Conservation (phyloP, 2,329 filamentous ascomycete species). For the Stagonosporopsis cucurbitacearum region DNA sequence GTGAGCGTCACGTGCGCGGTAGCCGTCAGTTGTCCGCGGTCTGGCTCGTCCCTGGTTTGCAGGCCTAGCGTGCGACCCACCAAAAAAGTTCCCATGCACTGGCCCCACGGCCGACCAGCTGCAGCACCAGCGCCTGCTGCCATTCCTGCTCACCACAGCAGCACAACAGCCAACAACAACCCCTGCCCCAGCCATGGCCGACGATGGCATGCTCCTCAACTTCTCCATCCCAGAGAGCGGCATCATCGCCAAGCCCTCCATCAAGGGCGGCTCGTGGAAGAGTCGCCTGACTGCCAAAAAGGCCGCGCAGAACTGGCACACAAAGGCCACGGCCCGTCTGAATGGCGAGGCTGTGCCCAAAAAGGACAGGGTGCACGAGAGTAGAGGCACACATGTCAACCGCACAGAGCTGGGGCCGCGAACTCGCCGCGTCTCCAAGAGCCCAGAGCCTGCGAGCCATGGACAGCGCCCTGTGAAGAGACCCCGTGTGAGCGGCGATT, state of each 20-base stretch:
- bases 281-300: slow-evolving; percentile 84
- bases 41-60: background rate
- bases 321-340: slow-evolving; percentile 48
- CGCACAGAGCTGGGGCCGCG: slow-evolving; percentile 39
- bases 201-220: slow-evolving; percentile 94
- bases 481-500: slow-evolving; percentile 48
- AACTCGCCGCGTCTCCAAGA: slow-evolving; percentile 25
- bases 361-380: slow-evolving; percentile 18
- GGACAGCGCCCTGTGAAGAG: slow-evolving; percentile 43
- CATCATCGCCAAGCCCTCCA: slow-evolving; percentile 66
- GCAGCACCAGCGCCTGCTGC: background rate
- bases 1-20: slow-evolving; percentile 21
- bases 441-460: slow-evolving; percentile 22
- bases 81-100: slow-evolving; percentile 25
- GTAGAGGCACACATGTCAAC: slow-evolving; percentile 40
- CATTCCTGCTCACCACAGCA: slow-evolving; percentile 4
- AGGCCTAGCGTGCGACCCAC: slow-evolving; percentile 11
- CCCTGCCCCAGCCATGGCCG: slow-evolving; percentile 69
- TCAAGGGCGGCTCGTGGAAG: slow-evolving; percentile 93
- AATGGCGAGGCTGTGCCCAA: slow-evolving; percentile 37
- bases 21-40: background rate
- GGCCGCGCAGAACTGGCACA: slow-evolving; percentile 62
- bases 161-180: slow-evolving; percentile 1
- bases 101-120: background rate
- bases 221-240: slow-evolving; percentile 78